Percentiles rank a stretch among this genome's conserved stretches.
Conservation (phyloP, 441 rosid species). For the Macaranga tanarius region DNA sequence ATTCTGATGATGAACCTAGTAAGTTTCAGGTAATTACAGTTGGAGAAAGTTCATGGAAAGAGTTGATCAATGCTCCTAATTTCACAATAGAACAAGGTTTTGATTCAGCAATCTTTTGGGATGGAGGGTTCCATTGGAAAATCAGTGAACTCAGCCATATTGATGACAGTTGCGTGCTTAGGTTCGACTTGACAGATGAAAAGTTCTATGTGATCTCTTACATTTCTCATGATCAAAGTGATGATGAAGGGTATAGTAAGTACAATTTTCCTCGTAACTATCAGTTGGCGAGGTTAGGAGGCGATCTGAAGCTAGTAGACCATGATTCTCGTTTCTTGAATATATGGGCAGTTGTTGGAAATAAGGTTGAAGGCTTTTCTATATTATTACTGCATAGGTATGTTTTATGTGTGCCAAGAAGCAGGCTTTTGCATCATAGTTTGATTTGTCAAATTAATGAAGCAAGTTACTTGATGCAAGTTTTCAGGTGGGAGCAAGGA, state of each 20-base stretch:
- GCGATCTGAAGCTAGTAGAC: slow-evolving; percentile 8
- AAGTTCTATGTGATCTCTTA: slow-evolving; percentile 7
- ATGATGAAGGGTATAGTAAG: background rate
- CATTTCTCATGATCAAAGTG: background rate
- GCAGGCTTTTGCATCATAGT: background rate
- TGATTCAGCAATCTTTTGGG: slow-evolving; percentile 16
- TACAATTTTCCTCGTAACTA: background rate
- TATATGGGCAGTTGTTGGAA: slow-evolving; percentile 16
- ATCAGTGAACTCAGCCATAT: background rate
- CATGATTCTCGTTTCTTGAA: slow-evolving; percentile 18
- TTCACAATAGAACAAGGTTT: background rate
- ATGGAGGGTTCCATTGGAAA: slow-evolving; percentile 19
- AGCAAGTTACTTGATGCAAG: slow-evolving; percentile 14
- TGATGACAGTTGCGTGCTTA: background rate
- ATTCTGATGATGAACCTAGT: background rate
- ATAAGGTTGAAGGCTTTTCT: slow-evolving; percentile 9
- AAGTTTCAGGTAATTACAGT: slow-evolving; percentile 13
- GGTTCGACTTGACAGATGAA: slow-evolving; percentile 12
- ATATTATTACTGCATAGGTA: background rate
- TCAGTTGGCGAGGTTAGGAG: background rate
- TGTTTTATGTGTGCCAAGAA: background rate
- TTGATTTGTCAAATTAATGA: background rate
- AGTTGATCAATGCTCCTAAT: background rate
- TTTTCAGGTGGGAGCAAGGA: slow-evolving; percentile 3
- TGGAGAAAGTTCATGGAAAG: slow-evolving; percentile 22